Evolutionary conservation across 495 filamentous ascomycete species (phyloP).

Genomic region (Podospora anserina): DNA sequence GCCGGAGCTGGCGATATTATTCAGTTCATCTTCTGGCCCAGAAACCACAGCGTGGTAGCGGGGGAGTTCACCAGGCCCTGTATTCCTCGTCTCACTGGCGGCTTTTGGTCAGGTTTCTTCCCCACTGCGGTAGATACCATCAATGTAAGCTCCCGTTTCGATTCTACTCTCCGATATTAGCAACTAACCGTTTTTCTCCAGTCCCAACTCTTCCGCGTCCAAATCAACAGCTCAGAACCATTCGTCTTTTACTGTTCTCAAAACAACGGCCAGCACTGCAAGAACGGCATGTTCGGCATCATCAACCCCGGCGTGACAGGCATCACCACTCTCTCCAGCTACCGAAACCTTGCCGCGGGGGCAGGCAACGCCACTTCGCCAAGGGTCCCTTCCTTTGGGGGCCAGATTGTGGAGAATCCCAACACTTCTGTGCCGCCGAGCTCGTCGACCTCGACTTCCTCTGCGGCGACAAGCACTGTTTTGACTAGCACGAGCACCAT

Average conservation of each 20-base stretch:
- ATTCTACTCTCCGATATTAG: constrained; percentile 2
- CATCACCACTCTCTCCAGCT: constrained; percentile 22
- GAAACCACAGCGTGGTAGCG: constrained; percentile 51
- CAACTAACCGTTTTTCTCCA: constrained; percentile 1
- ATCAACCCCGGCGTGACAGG: constrained; percentile 29
- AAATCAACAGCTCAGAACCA: constrained; percentile 51
- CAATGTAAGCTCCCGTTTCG: constrained; percentile 23
- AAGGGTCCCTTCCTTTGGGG: constrained; percentile 21
- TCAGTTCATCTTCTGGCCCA: constrained; percentile 52
- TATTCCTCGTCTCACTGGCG: constrained; percentile 34
- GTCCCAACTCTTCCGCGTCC: constrained; percentile 46
- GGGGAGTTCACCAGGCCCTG: constrained; percentile 48
- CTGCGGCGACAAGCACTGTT: neutral
- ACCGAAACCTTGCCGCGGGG: constrained; percentile 17
- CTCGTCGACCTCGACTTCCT: neutral
- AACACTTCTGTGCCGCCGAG: constrained; percentile 7
- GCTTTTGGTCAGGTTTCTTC: constrained; percentile 50
- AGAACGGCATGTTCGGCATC: constrained; percentile 37
- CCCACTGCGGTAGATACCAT: constrained; percentile 22
- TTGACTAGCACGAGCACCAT: neutral
- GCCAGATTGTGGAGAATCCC: constrained; percentile 12
- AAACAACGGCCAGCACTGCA: constrained; percentile 35
- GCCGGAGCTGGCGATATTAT: constrained; percentile 49
- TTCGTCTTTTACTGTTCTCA: constrained; percentile 55
- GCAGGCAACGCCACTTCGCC: constrained; percentile 22